These are phyloP conservation scores for Astrocystis sublimbata DNA, from an alignment of 495 filamentous ascomycete genomes.

Conservation along the genomic window DNA sequence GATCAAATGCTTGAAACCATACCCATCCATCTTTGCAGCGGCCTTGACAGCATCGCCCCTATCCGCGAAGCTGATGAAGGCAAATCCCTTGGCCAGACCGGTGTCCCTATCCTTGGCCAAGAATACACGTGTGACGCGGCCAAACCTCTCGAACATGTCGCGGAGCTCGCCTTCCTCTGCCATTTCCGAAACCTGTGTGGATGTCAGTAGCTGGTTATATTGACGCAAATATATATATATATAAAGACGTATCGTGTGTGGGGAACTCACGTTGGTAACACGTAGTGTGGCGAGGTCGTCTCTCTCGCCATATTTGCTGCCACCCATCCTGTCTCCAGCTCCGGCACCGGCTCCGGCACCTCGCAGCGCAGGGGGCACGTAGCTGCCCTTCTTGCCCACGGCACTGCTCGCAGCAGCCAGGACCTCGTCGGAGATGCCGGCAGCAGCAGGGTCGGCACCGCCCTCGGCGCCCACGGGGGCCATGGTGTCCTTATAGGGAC, in stretches of 20 bases:
- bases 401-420: conserved; percentile 38
- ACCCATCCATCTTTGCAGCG: conserved; percentile 97
- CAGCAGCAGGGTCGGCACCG: conserved; percentile 55
- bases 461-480: conserved; percentile 56
- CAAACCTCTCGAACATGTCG: conserved; percentile 96
- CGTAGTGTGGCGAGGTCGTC: conserved; percentile 94
- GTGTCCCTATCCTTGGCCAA: conserved; percentile 96
- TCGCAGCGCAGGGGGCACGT: conserved; percentile 90
- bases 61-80: conserved; percentile 95
- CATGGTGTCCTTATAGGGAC: conserved; percentile 69
- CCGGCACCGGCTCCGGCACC: conserved; percentile 60
- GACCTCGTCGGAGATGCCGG: conserved; percentile 54
- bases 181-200: conserved; percentile 81
- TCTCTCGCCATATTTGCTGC: conserved; percentile 80
- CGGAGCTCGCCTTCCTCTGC: conserved; percentile 93
- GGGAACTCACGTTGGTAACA: conserved; percentile 86
- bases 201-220: conserved; percentile 14
- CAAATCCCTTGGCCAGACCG: conserved; percentile 92
- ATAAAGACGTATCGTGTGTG: neutral
- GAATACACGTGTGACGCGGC: conserved; percentile 95
- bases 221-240: neutral
- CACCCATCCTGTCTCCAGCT: conserved; percentile 88
- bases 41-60: conserved; percentile 84
- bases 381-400: conserved; percentile 71
- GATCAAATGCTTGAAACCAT: conserved; percentile 88